These are phyloP conservation scores for Cucurbita moschata DNA, from an alignment of 306 rosid species.

Conservation along the genomic window DNA sequence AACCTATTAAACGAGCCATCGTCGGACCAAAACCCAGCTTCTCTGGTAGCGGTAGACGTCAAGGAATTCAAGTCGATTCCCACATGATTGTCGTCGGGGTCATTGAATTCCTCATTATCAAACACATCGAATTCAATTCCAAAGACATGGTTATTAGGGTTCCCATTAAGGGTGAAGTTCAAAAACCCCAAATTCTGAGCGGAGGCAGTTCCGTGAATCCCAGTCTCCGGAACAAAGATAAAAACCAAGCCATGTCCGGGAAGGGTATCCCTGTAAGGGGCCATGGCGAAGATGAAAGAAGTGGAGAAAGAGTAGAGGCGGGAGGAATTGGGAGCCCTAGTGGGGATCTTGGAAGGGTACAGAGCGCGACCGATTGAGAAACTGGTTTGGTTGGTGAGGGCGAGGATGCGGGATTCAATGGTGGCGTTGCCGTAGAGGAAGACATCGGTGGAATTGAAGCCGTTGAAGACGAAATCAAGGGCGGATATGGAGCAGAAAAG, in stretches of 20 bases:
- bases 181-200: constrained; percentile 54
- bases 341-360: constrained; percentile 26
- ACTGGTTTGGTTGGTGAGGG: constrained; percentile 45
- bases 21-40: constrained; percentile 57
- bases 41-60: constrained; percentile 19
- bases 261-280: constrained; percentile 32
- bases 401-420: constrained; percentile 30
- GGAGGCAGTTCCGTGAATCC: constrained; percentile 40
- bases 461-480: constrained; percentile 56
- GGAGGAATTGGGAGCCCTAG: constrained; percentile 36
- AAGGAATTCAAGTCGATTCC: constrained; percentile 66
- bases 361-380: constrained; percentile 70
- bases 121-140: constrained; percentile 81
- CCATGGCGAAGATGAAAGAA: constrained; percentile 69
- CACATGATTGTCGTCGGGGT: constrained; percentile 56
- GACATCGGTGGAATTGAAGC: constrained; percentile 46
- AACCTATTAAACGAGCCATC: constrained; percentile 23
- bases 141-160: constrained; percentile 29
- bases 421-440: constrained; percentile 53
- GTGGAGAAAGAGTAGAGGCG: constrained; percentile 48
- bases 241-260: constrained; percentile 77
- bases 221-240: constrained; percentile 42
- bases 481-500: constrained; percentile 16
- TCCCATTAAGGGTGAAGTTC: constrained; percentile 37
- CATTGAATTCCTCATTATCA: constrained; percentile 52